phyloP scores from a whole-genome alignment of 2,329 filamentous ascomycete genomes.

The Xylariaceae sp. region DNA sequence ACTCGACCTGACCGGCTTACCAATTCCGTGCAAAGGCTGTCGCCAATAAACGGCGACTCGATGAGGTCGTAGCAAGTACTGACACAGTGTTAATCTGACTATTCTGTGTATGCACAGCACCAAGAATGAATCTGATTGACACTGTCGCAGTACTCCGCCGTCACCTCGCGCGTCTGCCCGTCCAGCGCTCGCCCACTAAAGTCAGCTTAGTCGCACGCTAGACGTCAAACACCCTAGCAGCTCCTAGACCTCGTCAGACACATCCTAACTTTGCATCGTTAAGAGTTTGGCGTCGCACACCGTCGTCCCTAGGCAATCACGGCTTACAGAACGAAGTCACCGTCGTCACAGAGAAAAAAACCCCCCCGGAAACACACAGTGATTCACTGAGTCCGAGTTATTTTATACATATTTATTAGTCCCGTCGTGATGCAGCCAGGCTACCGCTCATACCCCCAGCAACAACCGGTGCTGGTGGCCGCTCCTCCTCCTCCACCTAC shows the following conservation, averaged over 20 bases:
- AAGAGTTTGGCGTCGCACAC: slow-evolving; percentile 18
- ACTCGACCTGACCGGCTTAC: no score
- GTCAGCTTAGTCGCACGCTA: slow-evolving; percentile 8
- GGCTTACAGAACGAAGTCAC: slow-evolving; percentile 18
- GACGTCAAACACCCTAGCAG: background rate
- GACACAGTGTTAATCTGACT: no score
- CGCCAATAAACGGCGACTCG: no score
- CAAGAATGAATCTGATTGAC: no score
- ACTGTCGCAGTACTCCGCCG: no score
- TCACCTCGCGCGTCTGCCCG: no score
- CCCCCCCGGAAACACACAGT: slow-evolving; percentile 2
- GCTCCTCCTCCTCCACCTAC: no score
- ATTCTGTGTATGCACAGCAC: no score
- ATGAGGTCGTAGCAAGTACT: no score
- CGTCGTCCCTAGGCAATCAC: slow-evolving; percentile 14
- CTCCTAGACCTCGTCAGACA: slow-evolving; percentile 5
- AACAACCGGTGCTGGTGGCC: slow-evolving; percentile 35
- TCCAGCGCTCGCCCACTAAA: background rate
- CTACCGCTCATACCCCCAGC: slow-evolving; percentile 46
- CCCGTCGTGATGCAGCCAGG: slow-evolving; percentile 46
- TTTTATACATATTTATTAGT: no score
- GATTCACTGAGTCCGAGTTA: background rate
- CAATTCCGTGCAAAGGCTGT: no score
- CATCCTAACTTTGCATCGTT: slow-evolving; percentile 10
- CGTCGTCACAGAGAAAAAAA: slow-evolving; percentile 4